phyloP scores from a whole-genome alignment of 495 filamentous ascomycete genomes.

The Pseudomonodictys pantanalensis region DNA sequence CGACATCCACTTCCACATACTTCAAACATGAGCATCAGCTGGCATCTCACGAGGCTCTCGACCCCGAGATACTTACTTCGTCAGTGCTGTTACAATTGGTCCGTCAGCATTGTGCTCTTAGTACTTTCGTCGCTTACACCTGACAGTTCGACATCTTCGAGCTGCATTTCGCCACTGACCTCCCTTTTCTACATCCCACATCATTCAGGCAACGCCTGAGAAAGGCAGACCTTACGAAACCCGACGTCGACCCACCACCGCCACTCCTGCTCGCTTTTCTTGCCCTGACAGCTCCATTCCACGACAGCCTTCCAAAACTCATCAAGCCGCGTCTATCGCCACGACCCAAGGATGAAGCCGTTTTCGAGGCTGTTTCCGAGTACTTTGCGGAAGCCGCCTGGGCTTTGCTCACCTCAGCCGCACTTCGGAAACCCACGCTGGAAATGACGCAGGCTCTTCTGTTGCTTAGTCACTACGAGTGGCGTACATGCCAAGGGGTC shows the following conservation, averaged over 20 bases:
- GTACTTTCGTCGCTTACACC: conserved; percentile 14
- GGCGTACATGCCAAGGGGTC: conserved; percentile 73
- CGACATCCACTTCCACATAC: too few species aligned
- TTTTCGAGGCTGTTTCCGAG: conserved; percentile 69
- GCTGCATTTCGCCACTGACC: conserved; percentile 74
- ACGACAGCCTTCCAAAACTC: conserved; percentile 65
- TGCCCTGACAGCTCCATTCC: conserved; percentile 75
- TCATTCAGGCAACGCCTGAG: conserved; percentile 64
- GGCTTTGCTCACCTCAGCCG: conserved; percentile 51
- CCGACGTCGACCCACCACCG: conserved; percentile 43
- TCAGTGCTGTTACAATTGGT: conserved; percentile 51
- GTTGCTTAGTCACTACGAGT: conserved; percentile 83
- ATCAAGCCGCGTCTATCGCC: conserved; percentile 48
- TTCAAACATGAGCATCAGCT: too few species aligned
- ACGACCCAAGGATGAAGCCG: too few species aligned
- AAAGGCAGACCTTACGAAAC: conserved; percentile 45
- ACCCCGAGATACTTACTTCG: conserved; percentile 41
- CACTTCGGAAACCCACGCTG: conserved; percentile 57
- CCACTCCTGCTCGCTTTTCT: conserved; percentile 74
- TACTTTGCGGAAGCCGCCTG: conserved; percentile 73
- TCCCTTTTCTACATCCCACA: conserved; percentile 79
- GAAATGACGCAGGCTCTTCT: conserved; percentile 72
- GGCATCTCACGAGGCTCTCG: too few species aligned
- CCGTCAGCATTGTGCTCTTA: conserved; percentile 10
- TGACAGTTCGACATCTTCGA: conserved; percentile 73